These are phyloP conservation scores for Ophiostoma sp. DNA, from an alignment of 2,329 filamentous ascomycete species.

Conservation along the genomic window DNA sequence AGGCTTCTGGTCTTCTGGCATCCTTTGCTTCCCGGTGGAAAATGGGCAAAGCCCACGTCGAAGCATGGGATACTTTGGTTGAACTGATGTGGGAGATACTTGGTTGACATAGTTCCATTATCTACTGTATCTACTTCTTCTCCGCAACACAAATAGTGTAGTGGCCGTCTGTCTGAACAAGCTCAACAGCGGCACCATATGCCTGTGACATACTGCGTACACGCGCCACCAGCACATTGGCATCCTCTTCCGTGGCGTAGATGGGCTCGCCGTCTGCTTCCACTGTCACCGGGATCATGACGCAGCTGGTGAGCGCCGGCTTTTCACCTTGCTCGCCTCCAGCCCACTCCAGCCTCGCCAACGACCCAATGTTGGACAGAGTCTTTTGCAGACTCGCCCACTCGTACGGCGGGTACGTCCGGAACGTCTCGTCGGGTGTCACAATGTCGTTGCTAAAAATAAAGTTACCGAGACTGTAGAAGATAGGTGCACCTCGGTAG, in stretches of 20 bases:
- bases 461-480: conserved; percentile 16
- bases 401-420: conserved; percentile 15
- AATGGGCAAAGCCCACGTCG: not conserved
- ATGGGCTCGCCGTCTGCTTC: not conserved
- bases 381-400: conserved; percentile 15
- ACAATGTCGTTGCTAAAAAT: conserved; percentile 19
- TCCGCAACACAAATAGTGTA: not conserved
- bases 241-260: not conserved
- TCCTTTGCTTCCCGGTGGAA: conserved; percentile 3
- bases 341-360: conserved; percentile 8
- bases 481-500: conserved; percentile 4
- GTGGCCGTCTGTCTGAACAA: not conserved
- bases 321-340: not conserved
- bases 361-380: conserved; percentile 9
- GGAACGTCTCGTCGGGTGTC: conserved; percentile 16
- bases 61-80: not conserved
- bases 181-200: not conserved
- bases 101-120: not conserved
- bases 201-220: conserved; percentile 1
- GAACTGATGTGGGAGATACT: not conserved
- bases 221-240: not conserved
- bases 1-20: not conserved
- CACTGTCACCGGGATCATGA: not conserved
- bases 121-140: not conserved
- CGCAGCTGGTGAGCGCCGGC: not conserved